Conservation (phyloP, 2,329 filamentous ascomycete genomes). For the Alternaria tenuissima region DNA sequence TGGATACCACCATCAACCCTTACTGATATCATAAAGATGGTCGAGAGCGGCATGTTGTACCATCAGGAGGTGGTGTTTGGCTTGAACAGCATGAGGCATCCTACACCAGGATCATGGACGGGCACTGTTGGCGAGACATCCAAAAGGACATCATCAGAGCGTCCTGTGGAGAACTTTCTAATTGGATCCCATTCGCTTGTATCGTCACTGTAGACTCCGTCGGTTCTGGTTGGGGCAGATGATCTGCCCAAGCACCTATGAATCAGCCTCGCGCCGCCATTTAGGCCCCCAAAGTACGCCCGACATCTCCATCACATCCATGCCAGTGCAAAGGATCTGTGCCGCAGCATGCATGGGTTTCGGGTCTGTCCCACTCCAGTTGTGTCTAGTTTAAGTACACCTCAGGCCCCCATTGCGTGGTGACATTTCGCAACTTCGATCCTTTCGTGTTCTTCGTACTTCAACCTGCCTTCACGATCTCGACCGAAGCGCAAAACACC, state of each 20-base stretch:
- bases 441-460: background rate
- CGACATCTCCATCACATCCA: constrained; percentile 1
- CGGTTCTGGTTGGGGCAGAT: background rate
- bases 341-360: background rate
- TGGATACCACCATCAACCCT: background rate
- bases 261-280: constrained; percentile 5
- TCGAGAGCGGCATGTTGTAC: background rate
- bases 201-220: background rate
- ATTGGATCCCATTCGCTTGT: background rate
- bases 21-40: background rate
- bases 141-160: background rate
- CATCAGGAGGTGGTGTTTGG: background rate
- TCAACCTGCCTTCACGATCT: background rate
- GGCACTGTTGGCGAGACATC: background rate
- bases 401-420: background rate
- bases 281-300: constrained; percentile 15
- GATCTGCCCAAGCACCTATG: background rate
- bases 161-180: background rate
- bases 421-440: background rate
- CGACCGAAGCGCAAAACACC: background rate
- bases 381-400: background rate
- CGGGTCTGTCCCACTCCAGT: background rate
- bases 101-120: background rate
- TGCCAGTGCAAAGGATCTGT: constrained; percentile 1
- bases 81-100: background rate